A percentile compares a stretch with the other conserved stretches of the same genome.
phyloP scores from a whole-genome alignment of 306 rosid species.

The Sechiopsis laciniata region DNA sequence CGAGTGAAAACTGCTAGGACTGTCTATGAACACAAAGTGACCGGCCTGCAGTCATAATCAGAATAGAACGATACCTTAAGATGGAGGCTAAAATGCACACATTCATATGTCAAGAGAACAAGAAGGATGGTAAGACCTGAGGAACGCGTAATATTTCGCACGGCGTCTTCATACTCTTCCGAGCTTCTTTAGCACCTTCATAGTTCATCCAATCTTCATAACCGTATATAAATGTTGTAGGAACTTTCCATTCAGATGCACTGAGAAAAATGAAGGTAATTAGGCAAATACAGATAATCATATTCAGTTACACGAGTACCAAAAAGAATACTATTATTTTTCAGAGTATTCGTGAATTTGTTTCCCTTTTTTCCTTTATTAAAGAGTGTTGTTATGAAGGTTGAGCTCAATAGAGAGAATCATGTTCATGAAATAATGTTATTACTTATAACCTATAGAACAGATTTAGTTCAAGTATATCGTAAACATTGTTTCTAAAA shows the following conservation, averaged over 20 bases:
- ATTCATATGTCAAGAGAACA: constrained; percentile 7
- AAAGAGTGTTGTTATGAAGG: not conserved
- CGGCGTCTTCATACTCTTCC: constrained; percentile 75
- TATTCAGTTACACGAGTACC: no score
- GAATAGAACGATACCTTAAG: not conserved
- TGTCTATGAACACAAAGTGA: constrained; percentile 85
- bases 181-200: constrained; percentile 88
- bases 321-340: no score
- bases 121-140: constrained; percentile 44
- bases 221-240: constrained; percentile 89
- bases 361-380: not conserved
- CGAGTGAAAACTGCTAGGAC: constrained; percentile 66
- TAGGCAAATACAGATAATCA: not conserved
- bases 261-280: constrained; percentile 34
- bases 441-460: no score
- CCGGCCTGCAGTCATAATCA: constrained; percentile 56
- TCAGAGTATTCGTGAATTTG: not conserved
- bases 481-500: not conserved
- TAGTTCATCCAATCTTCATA: constrained; percentile 85
- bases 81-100: not conserved
- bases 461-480: no score
- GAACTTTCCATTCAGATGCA: constrained; percentile 90
- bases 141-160: constrained; percentile 92
- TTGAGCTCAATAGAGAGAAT: not conserved
- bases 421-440: not conserved